Conservation (phyloP, 2,329 filamentous ascomycete species). For the Endoconidiophora laricicola region DNA sequence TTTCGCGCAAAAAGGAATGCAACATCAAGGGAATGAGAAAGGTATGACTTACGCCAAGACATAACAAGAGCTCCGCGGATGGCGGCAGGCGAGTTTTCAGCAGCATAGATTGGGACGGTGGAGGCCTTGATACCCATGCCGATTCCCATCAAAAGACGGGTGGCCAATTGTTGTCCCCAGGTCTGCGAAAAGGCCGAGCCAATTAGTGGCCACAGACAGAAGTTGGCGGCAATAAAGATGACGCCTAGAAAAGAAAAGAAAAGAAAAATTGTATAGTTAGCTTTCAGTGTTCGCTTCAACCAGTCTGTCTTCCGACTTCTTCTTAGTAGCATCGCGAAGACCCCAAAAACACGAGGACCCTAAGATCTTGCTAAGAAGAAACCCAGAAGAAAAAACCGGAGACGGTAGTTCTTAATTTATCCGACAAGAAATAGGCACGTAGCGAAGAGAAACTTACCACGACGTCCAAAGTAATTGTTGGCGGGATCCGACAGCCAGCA, state of each 20-base stretch:
- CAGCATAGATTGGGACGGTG: conserved; percentile 33
- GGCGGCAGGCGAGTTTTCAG: conserved; percentile 34
- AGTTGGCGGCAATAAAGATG: conserved; percentile 46
- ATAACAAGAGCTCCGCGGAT: conserved; percentile 38
- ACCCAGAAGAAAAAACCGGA: too few species aligned
- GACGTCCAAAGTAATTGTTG: conserved; percentile 47
- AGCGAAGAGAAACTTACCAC: conserved; percentile 21
- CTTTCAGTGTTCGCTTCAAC: too few species aligned
- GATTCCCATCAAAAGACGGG: conserved; percentile 33
- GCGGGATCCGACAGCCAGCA: conserved; percentile 43
- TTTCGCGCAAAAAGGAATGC: not conserved
- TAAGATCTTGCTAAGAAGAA: too few species aligned
- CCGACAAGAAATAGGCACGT: not conserved
- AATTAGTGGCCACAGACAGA: conserved; percentile 44
- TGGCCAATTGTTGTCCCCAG: conserved; percentile 40
- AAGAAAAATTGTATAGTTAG: conserved; percentile 19
- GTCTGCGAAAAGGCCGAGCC: conserved; percentile 41
- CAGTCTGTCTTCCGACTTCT: too few species aligned
- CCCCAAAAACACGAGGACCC: not conserved
- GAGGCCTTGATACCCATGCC: conserved; percentile 40
- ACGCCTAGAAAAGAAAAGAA: conserved; percentile 21
- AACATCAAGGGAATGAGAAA: conserved; percentile 5
- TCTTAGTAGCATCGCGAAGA: not conserved
- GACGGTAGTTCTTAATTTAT: too few species aligned
- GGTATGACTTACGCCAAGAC: conserved; percentile 30